Percentiles rank a stretch among this genome's conserved stretches.
Evolutionary conservation across 1,284 basidiomycete genomes (phyloP).

Genomic region (Cutaneotrichosporon spelunceum): DNA sequence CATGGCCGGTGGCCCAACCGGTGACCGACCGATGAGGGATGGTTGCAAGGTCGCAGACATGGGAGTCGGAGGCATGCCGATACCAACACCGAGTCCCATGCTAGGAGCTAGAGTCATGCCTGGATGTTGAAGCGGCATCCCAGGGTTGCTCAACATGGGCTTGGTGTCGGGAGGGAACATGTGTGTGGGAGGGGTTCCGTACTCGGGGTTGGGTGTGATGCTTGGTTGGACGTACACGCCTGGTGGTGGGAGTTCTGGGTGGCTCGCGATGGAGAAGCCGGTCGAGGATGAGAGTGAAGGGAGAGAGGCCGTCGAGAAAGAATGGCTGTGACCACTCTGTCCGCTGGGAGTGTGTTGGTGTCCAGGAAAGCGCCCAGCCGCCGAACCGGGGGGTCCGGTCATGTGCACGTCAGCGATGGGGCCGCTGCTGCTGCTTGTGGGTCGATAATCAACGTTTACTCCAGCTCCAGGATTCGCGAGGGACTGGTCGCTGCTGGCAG

Average conservation of each 20-base stretch:
- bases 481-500: slow-evolving; percentile 22
- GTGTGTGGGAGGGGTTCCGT: not conserved
- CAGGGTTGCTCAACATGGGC: slow-evolving; percentile 9
- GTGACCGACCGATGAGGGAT: slow-evolving; percentile 16
- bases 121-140: not conserved
- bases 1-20: slow-evolving; percentile 3
- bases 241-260: slow-evolving; percentile 9
- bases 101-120: slow-evolving; percentile 3
- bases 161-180: slow-evolving; percentile 11
- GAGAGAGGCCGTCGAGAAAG: slow-evolving; percentile 25
- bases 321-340: slow-evolving; percentile 19
- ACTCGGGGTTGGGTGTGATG: slow-evolving; percentile 12
- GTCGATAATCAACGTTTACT: slow-evolving; percentile 14
- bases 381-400: slow-evolving; percentile 6
- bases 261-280: slow-evolving; percentile 21
- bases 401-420: slow-evolving; percentile 3
- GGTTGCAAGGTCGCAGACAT: slow-evolving; percentile 16
- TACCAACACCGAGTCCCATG: slow-evolving; percentile 13
- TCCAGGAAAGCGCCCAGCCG: slow-evolving; percentile 7
- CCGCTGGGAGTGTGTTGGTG: slow-evolving; percentile 13
- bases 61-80: slow-evolving; percentile 12
- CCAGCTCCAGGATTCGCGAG: slow-evolving; percentile 12
- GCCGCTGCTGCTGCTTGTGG: slow-evolving; percentile 8
- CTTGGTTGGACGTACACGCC: slow-evolving; percentile 12
- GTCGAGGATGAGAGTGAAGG: slow-evolving; percentile 24